phyloP scores from a whole-genome alignment of 345 rosid genomes.

The Mallotus nudiflorus region DNA sequence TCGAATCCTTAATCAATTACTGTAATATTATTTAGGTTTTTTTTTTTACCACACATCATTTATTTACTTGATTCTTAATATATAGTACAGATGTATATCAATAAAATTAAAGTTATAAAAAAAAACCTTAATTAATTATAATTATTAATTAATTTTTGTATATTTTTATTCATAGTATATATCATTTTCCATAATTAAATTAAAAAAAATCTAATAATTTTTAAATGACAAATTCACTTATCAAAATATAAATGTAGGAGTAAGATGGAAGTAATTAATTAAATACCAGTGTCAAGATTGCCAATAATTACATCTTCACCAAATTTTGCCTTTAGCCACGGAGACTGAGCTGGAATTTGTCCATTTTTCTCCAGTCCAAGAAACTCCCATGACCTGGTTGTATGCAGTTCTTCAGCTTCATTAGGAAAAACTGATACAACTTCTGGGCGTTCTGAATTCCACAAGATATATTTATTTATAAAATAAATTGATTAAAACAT shows the following conservation, averaged over 20 bases:
- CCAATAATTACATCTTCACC: constrained; percentile 26
- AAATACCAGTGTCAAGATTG: constrained; percentile 25
- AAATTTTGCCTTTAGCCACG: constrained; percentile 18
- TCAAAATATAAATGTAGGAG: not conserved
- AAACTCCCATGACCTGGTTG: constrained; percentile 35
- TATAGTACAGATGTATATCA: no score
- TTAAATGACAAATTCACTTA: not conserved
- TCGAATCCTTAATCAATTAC: no score
- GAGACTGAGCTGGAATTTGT: not conserved
- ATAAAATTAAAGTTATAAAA: no score
- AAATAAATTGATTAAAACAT: no score
- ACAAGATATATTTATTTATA: not conserved
- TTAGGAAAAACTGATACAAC: constrained; percentile 23
- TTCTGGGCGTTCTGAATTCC: constrained; percentile 14
- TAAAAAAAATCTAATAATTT: not conserved
- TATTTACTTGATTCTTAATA: no score
- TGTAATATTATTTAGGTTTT: no score
- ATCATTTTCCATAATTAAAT: not conserved
- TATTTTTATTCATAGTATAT: no score
- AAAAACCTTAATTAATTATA: no score
- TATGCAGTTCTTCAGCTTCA: constrained; percentile 17
- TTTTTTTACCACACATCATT: no score
- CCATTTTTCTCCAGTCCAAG: constrained; percentile 26
- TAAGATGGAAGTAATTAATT: not conserved
- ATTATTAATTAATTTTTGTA: no score